Evolutionary conservation across 2,329 filamentous ascomycete species (phyloP).

Genomic region (Cladorrhinum sp.): DNA sequence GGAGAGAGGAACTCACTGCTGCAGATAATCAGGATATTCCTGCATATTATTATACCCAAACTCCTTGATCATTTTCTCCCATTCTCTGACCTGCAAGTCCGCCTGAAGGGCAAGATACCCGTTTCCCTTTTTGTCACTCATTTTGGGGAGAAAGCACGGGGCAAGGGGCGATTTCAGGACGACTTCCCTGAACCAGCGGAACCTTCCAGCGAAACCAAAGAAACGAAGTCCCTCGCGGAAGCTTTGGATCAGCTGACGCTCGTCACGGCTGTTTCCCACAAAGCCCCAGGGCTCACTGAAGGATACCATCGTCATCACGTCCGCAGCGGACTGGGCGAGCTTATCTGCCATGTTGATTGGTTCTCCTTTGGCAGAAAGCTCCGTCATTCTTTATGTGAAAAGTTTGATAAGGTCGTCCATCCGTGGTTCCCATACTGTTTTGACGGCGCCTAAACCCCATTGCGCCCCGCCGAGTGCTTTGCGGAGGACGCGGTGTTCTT

Average conservation of each 20-base stretch:
- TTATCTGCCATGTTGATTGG: slow-evolving; percentile 36
- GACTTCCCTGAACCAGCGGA: slow-evolving; percentile 34
- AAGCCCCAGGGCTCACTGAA: slow-evolving; percentile 39
- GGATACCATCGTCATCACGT: slow-evolving; percentile 40
- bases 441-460: slow-evolving; percentile 39
- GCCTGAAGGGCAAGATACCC: slow-evolving; percentile 29
- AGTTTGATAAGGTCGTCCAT: slow-evolving; percentile 36
- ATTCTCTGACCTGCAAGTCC: slow-evolving; percentile 31
- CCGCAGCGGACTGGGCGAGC: slow-evolving; percentile 39
- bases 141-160: slow-evolving; percentile 32
- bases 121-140: slow-evolving; percentile 28
- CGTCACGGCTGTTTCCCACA: slow-evolving; percentile 38
- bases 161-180: slow-evolving; percentile 26
- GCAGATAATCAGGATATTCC: too few species aligned
- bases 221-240: slow-evolving; percentile 38
- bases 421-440: slow-evolving; percentile 37
- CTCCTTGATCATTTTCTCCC: slow-evolving; percentile 25
- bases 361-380: slow-evolving; percentile 26
- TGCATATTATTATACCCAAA: slow-evolving; percentile 8
- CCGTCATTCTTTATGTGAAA: slow-evolving; percentile 33
- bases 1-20: too few species aligned
- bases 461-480: slow-evolving; percentile 35
- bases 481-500: slow-evolving; percentile 34
- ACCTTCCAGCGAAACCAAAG: slow-evolving; percentile 37
- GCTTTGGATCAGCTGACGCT: slow-evolving; percentile 34